Conservation (phyloP, 345 rosid species). For the Excoecaria cochinchinensis region DNA sequence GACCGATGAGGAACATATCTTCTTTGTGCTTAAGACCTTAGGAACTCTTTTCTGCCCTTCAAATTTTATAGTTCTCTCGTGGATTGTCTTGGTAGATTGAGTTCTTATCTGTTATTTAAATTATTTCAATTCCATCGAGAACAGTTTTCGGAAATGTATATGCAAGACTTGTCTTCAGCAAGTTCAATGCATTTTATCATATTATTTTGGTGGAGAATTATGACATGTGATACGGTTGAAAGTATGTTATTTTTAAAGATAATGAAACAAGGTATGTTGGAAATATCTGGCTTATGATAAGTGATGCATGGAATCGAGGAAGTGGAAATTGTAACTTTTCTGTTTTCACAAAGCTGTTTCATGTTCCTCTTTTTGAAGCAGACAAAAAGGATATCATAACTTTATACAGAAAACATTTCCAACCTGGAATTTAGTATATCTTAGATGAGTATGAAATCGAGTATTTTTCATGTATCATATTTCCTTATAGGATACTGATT, state of each 20-base stretch:
- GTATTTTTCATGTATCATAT: not conserved
- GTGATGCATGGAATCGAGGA: not conserved
- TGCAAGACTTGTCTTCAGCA: not conserved
- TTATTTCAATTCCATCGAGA: not conserved
- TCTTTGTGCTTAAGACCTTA: not conserved
- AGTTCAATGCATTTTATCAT: not conserved
- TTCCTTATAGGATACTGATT: not conserved
- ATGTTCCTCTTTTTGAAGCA: not conserved
- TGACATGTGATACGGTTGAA: conserved; percentile 2
- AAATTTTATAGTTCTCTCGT: not conserved
- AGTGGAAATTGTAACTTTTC: not conserved
- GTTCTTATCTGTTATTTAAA: not conserved
- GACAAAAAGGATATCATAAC: not conserved
- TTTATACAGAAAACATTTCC: not conserved
- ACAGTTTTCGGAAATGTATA: not conserved
- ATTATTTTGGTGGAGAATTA: not conserved
- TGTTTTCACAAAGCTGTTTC: not conserved
- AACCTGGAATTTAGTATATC: not conserved
- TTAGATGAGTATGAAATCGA: not conserved
- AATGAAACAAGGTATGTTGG: not conserved
- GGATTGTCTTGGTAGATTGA: not conserved
- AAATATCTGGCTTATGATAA: not conserved
- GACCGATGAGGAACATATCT: not conserved
- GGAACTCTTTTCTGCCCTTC: not conserved
- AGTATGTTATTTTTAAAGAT: not conserved